Base-by-base conservation (phyloP, 192 early-diverging fungal genomes). In the Chytriomyces sp. region DNA sequence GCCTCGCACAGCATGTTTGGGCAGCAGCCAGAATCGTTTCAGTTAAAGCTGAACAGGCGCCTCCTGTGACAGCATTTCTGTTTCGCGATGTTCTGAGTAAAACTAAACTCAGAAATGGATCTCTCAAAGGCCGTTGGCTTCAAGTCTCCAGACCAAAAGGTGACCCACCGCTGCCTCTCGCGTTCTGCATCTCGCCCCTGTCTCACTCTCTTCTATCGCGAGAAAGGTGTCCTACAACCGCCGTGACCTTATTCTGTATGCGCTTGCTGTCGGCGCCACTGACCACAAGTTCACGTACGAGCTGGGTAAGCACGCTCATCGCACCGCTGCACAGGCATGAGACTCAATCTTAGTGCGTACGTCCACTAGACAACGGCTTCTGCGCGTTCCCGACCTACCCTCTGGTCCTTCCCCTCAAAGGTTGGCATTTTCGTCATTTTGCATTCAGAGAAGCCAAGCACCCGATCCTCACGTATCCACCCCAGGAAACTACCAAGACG, bases 161-260 rank as follows among this genome's bases (percentile, higher is more conserved):
- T 68, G 44, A 20, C 9, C 16, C n/a, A 45, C 46, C 67, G n/a
- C 13, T 47, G n/a, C 45, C 67, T 18, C n/a, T 8, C n/a, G n/a
- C 13, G 16, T 18, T 50, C 43, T 68, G 35, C 46, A 16, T 35
- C n/a, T 35, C 63, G 13, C n/a, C 16, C 0, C 11, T 20, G 18
- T 26, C n/a, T 16, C n/a, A 16, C n/a, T 23, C 16, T n/a, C 16
- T 64, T 24, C 26, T 28, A 64, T 64, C 20, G 3, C 2, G 46
- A 8, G n/a, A 43, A 24, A 68, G 67, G 67, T 68, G 16, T 13
- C 35, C 13, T 68, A 68, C 67, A 68, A 68, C 47, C 67, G 67
- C 8, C 67, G 92, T 7, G 93, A 94, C 76, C 79, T 91, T 7
- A 85, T 93, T 62, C 77, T 94, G n/a, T 94, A 94, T 67, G 91